Evolutionary conservation across 164 flowering plant species (phyloP), one percentile per base, ranked within the genome.

Genomic region (Amborella trichopoda): DNA sequence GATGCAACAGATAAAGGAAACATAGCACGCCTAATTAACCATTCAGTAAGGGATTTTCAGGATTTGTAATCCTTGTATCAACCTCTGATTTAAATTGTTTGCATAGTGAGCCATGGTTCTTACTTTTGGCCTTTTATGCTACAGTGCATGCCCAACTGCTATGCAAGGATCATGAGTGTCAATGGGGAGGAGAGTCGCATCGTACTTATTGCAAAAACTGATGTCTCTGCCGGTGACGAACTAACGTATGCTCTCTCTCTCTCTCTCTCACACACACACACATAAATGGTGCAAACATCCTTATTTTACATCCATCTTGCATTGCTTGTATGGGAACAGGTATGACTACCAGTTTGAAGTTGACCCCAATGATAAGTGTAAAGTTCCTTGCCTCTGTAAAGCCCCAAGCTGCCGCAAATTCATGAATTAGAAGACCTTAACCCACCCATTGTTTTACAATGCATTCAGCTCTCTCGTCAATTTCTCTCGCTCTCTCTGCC

Each of bases 131-230:
- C 4, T 9, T 17, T 44, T 9, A 33, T 47, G 26, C 18, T 58
- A 60, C 75, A 93, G 99, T 93, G 99, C 63, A 74, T 67, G 82
- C 96, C 99, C 21, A 93, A 88, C 55, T 87, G 96, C 64, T 93
- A 78, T 66, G 94, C 99, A 21, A 80, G 99, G 64, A 88, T 93
- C 36, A 72, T 93, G 95, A 88, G 85, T 44, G 72, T 78, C 16
- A 79, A 86, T 23, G 74, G 68, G 42, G 81, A 68, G 24, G 77
- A 87, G 65, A 82, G 73, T 58, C 64, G 94, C 46, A 84, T 93
- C 24, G 99, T 93, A 22, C 86, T 91, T 21, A 79, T 93, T 69
- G 94, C 99, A 1, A 88, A 88, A 73, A 68, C 74, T 6, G 77
- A 73, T 41, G 86, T 93, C 20, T 40, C 76, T 40, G 89, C 89